phyloP scores from a whole-genome alignment of 768 basidiomycete species.

The Pholiota microspora region DNA sequence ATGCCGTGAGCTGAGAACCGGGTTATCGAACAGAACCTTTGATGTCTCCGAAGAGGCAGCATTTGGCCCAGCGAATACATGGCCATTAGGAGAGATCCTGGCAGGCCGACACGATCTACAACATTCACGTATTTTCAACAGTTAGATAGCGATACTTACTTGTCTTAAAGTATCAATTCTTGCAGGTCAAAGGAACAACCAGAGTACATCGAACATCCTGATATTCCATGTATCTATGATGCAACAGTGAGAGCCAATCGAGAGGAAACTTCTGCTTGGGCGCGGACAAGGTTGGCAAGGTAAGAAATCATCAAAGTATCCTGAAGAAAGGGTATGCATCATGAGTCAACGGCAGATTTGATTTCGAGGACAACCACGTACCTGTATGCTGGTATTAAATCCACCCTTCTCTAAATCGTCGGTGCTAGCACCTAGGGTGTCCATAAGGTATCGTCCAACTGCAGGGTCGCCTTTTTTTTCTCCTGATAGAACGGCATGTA shows the following conservation, averaged over 20 bases:
- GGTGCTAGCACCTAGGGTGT: slow-evolving; percentile 73
- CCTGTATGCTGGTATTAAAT: slow-evolving; percentile 79
- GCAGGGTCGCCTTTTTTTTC: slow-evolving; percentile 77
- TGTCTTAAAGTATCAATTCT: slow-evolving; percentile 14
- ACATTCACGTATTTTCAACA: slow-evolving; percentile 97
- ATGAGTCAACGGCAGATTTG: slow-evolving; percentile 5
- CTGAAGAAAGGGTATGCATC: slow-evolving; percentile 32
- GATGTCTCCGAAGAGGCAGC: slow-evolving; percentile 37
- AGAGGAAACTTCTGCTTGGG: slow-evolving; percentile 90
- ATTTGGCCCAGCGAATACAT: slow-evolving; percentile 80
- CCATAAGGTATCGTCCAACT: slow-evolving; percentile 89
- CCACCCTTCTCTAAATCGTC: slow-evolving; percentile 68
- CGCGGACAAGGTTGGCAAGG: slow-evolving; percentile 87
- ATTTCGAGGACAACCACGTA: slow-evolving; percentile 19
- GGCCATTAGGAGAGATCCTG: slow-evolving; percentile 95
- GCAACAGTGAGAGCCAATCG: slow-evolving; percentile 74
- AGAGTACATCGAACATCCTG: slow-evolving; percentile 14
- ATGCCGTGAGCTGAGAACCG: slow-evolving; percentile 50
- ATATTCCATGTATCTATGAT: slow-evolving; percentile 27
- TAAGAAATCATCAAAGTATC: slow-evolving; percentile 96
- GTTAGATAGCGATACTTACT: slow-evolving; percentile 33
- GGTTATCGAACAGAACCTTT: slow-evolving; percentile 28
- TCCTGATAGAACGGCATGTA: slow-evolving; percentile 77
- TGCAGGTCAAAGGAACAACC: slow-evolving; percentile 10
- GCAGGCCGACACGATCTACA: slow-evolving; percentile 89